Conservation (phyloP, 2,329 filamentous ascomycete genomes). For the Aquanectria penicillioides region DNA sequence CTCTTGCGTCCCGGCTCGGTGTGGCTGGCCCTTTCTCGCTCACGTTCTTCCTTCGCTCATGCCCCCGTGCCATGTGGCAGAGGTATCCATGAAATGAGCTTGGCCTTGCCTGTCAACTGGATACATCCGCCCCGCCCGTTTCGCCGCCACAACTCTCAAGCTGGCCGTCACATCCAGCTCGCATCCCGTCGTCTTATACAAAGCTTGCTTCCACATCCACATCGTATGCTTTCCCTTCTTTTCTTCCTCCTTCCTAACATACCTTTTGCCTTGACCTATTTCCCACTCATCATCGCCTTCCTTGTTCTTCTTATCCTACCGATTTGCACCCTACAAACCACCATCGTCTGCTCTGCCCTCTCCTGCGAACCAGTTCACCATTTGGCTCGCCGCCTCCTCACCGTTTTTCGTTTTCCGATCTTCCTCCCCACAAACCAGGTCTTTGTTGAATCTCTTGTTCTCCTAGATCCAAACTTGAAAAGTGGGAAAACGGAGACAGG, state of each 20-base stretch:
- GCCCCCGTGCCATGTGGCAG: constrained; percentile 43
- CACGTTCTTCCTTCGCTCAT: constrained; percentile 39
- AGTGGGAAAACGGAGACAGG: neutral
- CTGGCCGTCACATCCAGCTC: constrained; percentile 61
- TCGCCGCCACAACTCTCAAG: constrained; percentile 52
- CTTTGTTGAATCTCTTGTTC: constrained; percentile 3
- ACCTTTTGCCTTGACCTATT: constrained; percentile 15
- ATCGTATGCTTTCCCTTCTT: constrained; percentile 33
- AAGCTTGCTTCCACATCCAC: constrained; percentile 39
- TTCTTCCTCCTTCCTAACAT: constrained; percentile 28
- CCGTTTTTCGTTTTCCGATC: neutral
- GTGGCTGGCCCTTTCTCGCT: constrained; percentile 48
- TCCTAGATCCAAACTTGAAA: neutral
- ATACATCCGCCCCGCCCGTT: constrained; percentile 54
- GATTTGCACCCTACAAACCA: no score
- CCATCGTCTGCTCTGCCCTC: no score
- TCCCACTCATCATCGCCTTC: constrained; percentile 19
- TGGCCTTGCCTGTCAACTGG: constrained; percentile 53
- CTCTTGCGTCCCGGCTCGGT: constrained; percentile 47
- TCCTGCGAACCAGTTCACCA: no score
- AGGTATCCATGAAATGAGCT: constrained; percentile 55
- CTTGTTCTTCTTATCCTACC: no score
- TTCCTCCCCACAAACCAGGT: neutral
- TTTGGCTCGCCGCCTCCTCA: no score
- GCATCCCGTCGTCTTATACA: constrained; percentile 37